A percentile compares a stretch with the other conserved stretches of the same genome.
Conservation (phyloP, 257 asterid genomes). For the Primulina eburnea region DNA sequence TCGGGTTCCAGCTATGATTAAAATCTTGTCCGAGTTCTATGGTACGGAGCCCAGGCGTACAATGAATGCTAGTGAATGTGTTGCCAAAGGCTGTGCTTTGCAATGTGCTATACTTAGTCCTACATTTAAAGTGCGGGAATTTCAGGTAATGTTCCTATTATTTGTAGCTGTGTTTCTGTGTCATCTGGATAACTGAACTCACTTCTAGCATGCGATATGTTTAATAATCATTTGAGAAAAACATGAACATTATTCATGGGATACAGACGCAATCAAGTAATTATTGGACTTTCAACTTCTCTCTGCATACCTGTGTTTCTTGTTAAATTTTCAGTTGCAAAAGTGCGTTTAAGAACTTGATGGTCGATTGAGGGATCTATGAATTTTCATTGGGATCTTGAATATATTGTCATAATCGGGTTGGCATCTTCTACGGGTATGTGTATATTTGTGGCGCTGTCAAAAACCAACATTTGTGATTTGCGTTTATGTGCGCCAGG, state of each 20-base stretch:
- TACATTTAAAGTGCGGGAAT: slow-evolving; percentile 87
- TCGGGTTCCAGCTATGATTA: slow-evolving; percentile 81
- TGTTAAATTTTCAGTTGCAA: not conserved
- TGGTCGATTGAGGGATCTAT: not conserved
- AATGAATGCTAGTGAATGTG: slow-evolving; percentile 97
- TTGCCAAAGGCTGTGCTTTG: slow-evolving; percentile 86
- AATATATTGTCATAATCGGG: not conserved
- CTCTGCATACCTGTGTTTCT: not conserved
- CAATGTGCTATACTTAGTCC: slow-evolving; percentile 93
- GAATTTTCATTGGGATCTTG: not conserved
- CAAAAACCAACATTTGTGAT: not conserved
- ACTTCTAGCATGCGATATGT: no score
- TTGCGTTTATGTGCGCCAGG: not conserved
- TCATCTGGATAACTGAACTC: not conserved
- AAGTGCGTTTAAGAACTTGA: not conserved
- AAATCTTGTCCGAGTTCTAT: slow-evolving; percentile 81
- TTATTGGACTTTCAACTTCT: not conserved
- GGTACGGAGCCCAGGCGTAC: slow-evolving; percentile 92
- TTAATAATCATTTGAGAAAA: no score
- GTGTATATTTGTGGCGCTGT: not conserved
- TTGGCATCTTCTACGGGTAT: not conserved
- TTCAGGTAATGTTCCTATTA: slow-evolving; percentile 51
- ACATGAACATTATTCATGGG: not conserved
- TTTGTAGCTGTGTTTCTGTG: not conserved
- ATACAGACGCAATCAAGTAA: not conserved